Conservation (phyloP, 148 eudicot species). For the Tetragonia tetragonoides region DNA sequence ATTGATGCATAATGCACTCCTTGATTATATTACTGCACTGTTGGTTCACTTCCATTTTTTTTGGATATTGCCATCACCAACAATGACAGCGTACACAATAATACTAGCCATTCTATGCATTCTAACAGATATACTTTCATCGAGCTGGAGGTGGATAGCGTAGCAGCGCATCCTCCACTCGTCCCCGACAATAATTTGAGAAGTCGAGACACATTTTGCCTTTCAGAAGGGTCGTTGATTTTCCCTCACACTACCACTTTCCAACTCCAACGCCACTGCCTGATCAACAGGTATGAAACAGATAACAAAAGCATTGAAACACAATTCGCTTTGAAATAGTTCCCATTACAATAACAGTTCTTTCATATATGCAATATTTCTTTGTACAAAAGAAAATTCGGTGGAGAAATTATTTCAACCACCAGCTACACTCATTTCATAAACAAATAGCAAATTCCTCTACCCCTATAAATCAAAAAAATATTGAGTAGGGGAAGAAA, state of each 20-base stretch:
- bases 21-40: too few relatives aligned
- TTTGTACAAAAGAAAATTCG: constrained; percentile 26
- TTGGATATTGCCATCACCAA: too few relatives aligned
- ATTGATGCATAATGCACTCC: too few relatives aligned
- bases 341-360: constrained; percentile 22
- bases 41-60: too few relatives aligned
- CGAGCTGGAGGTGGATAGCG: too few relatives aligned
- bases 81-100: too few relatives aligned
- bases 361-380: constrained; percentile 17
- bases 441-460: constrained; percentile 5
- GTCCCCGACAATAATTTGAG: too few relatives aligned
- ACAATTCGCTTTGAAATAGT: constrained; percentile 16
- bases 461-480: constrained; percentile 19
- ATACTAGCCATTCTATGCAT: too few relatives aligned
- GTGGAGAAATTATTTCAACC: constrained; percentile 5
- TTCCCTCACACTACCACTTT: background rate
- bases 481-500: background rate
- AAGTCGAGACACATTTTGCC: too few relatives aligned
- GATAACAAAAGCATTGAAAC: background rate
- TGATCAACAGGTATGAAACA: background rate
- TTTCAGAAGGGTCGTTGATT: background rate
- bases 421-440: constrained; percentile 11
- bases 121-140: too few relatives aligned
- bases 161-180: too few relatives aligned
- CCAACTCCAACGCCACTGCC: background rate